Evolutionary conservation across 83 land plant species (phyloP), one percentile per base, ranked within the genome.

Genomic region (Larix sibirica): DNA sequence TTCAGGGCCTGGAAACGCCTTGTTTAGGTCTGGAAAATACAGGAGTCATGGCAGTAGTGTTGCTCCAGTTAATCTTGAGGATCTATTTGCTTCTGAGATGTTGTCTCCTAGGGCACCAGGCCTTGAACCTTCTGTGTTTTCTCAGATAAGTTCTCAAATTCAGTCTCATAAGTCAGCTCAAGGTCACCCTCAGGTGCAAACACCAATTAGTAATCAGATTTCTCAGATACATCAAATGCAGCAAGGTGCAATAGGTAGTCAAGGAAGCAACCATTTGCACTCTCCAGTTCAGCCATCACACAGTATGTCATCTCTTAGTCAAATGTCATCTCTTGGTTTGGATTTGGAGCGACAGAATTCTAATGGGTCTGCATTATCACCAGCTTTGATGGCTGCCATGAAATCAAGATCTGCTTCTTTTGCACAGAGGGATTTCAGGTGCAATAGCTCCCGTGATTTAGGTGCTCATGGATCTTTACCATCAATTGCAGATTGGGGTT

Each of bases 401-500:
- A 18, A 65, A 4, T 47, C 81, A 60, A 31, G 68, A 64, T 38
- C 87, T 38, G 54, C 84, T 36, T 66, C 86, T 17, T 80, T 81
- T 66, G 56, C 56, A 50, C 86, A 81, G 66, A 85, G 36, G 21
- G 84, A 81, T 33, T 62, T 16, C 33, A 63, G 67, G 56, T 60
- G 84, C 62, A 9, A 81, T 26, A 84, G 84, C 59, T 60, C 64
- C 12, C 50, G 64, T 59, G 64, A 81, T 65, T 40, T 67, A 42
- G 40, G 79, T 26, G 63, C 83, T 14, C 28, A 36, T 26, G 9
- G 60, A 26, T 33, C 65, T 33, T 62, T 80, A 17, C 21, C 50
- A 40, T 36, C 83, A 40, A 83, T 88, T 23, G 84, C 93, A 3
- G 89, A 89, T 31, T 94, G 96, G 96, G 86, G 90, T 54, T 92